These are phyloP conservation scores for Perkinsus olseni DNA, from an alignment of 169 alveolate species.

Conservation along the genomic window DNA sequence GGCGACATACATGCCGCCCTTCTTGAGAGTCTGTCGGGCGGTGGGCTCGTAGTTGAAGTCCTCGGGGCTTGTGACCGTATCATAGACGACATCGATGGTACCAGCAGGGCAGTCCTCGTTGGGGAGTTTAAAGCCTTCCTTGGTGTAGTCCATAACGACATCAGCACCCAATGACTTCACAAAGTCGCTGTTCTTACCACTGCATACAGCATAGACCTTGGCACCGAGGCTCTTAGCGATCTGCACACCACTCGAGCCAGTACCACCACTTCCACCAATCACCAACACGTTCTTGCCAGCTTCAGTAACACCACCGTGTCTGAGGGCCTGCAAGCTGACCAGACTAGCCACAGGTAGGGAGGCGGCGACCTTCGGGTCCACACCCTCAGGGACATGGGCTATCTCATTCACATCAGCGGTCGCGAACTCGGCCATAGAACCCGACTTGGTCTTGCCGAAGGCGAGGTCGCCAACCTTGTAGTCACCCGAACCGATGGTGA, in stretches of 20 bases:
- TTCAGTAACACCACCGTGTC: neutral
- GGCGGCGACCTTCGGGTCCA: neutral
- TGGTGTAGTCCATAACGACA: neutral
- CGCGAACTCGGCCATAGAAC: neutral
- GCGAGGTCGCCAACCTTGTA: neutral
- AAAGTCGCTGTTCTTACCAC: neutral
- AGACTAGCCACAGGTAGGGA: neutral
- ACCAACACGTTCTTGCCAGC: neutral
- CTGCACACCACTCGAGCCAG: neutral
- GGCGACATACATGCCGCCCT: neutral
- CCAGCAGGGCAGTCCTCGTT: neutral
- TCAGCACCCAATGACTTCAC: neutral
- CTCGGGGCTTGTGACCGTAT: neutral
- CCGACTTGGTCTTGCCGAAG: neutral
- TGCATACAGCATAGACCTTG: neutral
- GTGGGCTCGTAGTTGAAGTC: neutral
- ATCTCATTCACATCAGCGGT: neutral
- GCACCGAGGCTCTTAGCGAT: neutral
- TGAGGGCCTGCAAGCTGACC: neutral
- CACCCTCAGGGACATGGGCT: neutral
- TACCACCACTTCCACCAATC: neutral
- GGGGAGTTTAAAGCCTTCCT: constrained; percentile 12
- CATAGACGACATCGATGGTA: neutral
- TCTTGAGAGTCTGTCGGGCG: neutral
- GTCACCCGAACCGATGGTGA: neutral